Evolutionary conservation across 192 early-diverging fungal species (phyloP).

Genomic region (Rhizoclosmatium sp.): DNA sequence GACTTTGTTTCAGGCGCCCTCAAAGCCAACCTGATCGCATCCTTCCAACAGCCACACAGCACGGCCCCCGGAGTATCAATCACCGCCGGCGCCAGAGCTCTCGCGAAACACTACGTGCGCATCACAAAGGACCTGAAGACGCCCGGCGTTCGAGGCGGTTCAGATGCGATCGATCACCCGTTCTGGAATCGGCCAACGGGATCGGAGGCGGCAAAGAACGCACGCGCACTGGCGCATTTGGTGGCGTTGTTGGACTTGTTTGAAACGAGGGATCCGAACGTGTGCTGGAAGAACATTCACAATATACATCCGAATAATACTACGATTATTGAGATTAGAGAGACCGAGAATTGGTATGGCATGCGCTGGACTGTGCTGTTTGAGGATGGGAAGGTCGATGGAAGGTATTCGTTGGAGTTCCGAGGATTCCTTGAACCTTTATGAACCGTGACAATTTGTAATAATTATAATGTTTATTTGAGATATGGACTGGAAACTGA

Average conservation of each 20-base stretch:
- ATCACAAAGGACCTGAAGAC: not conserved
- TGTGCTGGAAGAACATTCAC: constrained; percentile 35
- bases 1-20: not conserved
- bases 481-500: not conserved
- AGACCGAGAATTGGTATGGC: constrained; percentile 1
- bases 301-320: constrained; percentile 33
- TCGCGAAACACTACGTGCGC: constrained; percentile 30
- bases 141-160: not conserved
- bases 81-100: constrained; percentile 23
- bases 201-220: constrained; percentile 16
- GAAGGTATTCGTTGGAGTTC: constrained; percentile 22
- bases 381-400: constrained; percentile 7
- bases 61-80: not conserved
- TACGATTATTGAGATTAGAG: constrained; percentile 21
- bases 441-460: not conserved
- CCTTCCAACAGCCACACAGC: constrained; percentile 6
- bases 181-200: constrained; percentile 28
- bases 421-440: constrained; percentile 31
- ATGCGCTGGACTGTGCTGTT: constrained; percentile 32
- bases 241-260: constrained; percentile 3
- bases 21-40: not conserved
- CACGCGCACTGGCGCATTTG: constrained; percentile 17
- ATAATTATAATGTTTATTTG: not conserved
- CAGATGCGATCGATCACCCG: not conserved
- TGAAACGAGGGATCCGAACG: not conserved